These are phyloP conservation scores for Vicia villosa DNA, from an alignment of 306 rosid species.

Conservation along the genomic window DNA sequence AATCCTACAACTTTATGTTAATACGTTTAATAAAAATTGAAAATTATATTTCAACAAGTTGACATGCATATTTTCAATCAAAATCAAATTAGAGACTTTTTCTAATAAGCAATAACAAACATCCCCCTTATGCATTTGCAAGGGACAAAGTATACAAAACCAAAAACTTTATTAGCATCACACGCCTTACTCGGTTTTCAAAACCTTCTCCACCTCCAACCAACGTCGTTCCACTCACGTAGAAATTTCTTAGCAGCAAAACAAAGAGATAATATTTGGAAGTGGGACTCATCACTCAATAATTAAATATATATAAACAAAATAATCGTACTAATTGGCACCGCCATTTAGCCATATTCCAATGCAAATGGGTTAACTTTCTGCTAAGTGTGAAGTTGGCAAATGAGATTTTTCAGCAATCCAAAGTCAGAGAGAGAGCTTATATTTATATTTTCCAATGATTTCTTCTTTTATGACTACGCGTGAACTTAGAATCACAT, in stretches of 20 bases:
- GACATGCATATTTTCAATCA: constrained; percentile 9
- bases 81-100: not conserved
- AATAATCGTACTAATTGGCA: constrained; percentile 34
- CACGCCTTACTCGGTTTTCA: constrained; percentile 33
- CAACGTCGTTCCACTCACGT: constrained; percentile 23
- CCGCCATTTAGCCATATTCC: constrained; percentile 57
- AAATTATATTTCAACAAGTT: not conserved
- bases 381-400: constrained; percentile 42
- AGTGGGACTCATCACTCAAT: constrained; percentile 17
- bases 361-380: constrained; percentile 45
- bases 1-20: too few species aligned
- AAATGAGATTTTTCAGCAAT: constrained; percentile 32
- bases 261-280: constrained; percentile 7
- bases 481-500: constrained; percentile 57
- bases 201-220: constrained; percentile 35
- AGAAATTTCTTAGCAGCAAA: constrained; percentile 42
- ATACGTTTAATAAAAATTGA: not conserved
- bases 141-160: constrained; percentile 31
- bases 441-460: constrained; percentile 19
- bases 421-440: constrained; percentile 32
- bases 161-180: constrained; percentile 24
- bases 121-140: constrained; percentile 36
- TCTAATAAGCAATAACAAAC: constrained; percentile 21
- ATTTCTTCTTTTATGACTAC: constrained; percentile 46
- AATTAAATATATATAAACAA: constrained; percentile 16